These are phyloP conservation scores for Calonectria crousiana DNA, from an alignment of 2,329 filamentous ascomycete species.

Conservation along the genomic window DNA sequence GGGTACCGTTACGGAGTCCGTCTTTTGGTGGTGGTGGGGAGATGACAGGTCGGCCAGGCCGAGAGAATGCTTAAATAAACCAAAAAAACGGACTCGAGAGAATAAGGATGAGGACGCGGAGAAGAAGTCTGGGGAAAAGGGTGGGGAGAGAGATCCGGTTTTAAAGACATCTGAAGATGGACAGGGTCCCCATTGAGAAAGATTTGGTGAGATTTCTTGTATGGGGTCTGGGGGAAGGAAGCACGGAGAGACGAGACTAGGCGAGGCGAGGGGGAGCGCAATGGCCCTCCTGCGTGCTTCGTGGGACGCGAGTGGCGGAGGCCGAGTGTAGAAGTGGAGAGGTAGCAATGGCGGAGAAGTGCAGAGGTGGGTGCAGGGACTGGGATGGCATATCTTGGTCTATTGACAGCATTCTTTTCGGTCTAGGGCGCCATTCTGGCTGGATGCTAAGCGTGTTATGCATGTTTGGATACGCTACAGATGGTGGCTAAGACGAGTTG, in stretches of 20 bases:
- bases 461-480: conserved; percentile 20
- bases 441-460: conserved; percentile 29
- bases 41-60: conserved; percentile 2
- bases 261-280: conserved; percentile 24
- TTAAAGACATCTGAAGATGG: conserved; percentile 35
- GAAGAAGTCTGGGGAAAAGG: conserved; percentile 33
- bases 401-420: conserved; percentile 27
- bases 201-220: conserved; percentile 30
- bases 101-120: conserved; percentile 20
- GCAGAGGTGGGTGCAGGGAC: conserved; percentile 35
- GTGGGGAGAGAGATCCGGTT: conserved; percentile 37
- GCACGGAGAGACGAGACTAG: conserved; percentile 28
- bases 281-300: conserved; percentile 18
- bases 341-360: conserved; percentile 25
- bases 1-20: conserved; percentile 16
- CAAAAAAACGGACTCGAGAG: neutral
- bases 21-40: conserved; percentile 9
- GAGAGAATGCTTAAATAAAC: neutral
- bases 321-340: conserved; percentile 24
- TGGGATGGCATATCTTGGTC: conserved; percentile 27
- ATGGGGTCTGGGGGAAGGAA: conserved; percentile 23
- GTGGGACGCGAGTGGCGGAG: conserved; percentile 25
- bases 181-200: conserved; percentile 19
- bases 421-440: conserved; percentile 23
- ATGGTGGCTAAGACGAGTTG: conserved; percentile 12